Evolutionary conservation across 2,329 filamentous ascomycete species (phyloP), one percentile per base, ranked within the genome.

Genomic region (Teratosphaeria pseudoeucalypti): DNA sequence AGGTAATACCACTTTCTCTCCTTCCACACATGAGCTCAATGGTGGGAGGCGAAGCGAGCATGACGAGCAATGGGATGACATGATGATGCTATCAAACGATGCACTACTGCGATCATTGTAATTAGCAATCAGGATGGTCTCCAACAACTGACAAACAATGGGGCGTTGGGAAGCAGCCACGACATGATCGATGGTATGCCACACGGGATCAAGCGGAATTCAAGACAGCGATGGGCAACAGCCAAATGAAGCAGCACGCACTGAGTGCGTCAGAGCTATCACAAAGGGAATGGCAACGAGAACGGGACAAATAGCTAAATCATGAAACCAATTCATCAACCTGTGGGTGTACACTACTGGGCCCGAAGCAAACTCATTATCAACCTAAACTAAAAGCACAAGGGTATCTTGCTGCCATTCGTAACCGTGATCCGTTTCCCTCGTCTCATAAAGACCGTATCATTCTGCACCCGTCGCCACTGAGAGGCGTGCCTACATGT

Each of bases 401-500:
- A 49, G 43, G 43, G 43, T 49, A 49, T 49, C 43, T 49, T n/a
- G 43, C n/a, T 49, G 6, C 16, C 43, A 49, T 19, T 49, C 43
- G 43, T 49, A 49, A 49, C n/a, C 19, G 16, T 49, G 43, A 49
- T 49, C 43, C 43, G 19, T 49, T n/a, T 14, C 37, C 16, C 37
- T 14, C 43, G 19, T 49, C 43, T 49, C n/a, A 49, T 49, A n/a
- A 11, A 32, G 27, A 19, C 32, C 12, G 23, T n/a, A 16, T 37
- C 53, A 54, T 54, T 34, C 27, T 37, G 12, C 1, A 19, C 10
- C 19, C 10, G 6, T 11, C 53, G 53, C 53, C 34, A 49, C 43
- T 49, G 43, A 49, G 43, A 49, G n/a, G 43, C 43, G 43, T 52
- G 49, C 47, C 82, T 80, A 96, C 74, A 96, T 92, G 76, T 92